Evolutionary conservation across 1,139 yeast genomes (phyloP).

Genomic region (Suhomyces guaymorum): DNA sequence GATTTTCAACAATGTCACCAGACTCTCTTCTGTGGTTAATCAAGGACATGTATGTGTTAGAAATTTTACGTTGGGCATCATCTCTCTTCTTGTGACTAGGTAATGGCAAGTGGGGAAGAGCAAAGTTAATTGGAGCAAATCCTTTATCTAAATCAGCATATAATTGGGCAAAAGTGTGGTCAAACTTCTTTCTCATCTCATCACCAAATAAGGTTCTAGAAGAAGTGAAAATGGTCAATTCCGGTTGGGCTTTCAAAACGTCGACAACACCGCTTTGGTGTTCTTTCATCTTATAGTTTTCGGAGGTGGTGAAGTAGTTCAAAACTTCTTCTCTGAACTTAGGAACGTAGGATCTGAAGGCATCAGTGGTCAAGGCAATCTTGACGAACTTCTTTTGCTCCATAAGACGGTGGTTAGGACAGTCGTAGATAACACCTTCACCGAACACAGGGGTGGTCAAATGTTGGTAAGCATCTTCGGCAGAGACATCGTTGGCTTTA

Average conservation of each 20-base stretch:
- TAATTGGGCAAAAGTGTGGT: conserved; percentile 78
- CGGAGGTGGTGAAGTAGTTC: conserved; percentile 57
- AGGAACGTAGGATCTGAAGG: conserved; percentile 86
- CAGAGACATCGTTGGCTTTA: conserved; percentile 84
- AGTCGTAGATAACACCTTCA: conserved; percentile 94
- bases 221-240: conserved; percentile 94
- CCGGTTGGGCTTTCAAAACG: conserved; percentile 87
- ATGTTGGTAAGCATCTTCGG: conserved; percentile 94
- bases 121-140: conserved; percentile 93
- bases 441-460: conserved; percentile 98
- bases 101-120: conserved; percentile 89
- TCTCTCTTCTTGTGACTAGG: conserved; percentile 86
- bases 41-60: conserved; percentile 76
- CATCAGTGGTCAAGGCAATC: conserved; percentile 80
- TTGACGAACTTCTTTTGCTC: conserved; percentile 98
- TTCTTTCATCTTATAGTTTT: conserved; percentile 42
- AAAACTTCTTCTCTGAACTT: conserved; percentile 76
- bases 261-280: conserved; percentile 56
- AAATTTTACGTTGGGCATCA: conserved; percentile 78
- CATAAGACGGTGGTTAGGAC: conserved; percentile 92
- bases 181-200: conserved; percentile 82
- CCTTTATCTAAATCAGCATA: conserved; percentile 95
- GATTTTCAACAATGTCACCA: conserved; percentile 70
- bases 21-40: conserved; percentile 70
- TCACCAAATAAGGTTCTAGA: conserved; percentile 88